Evolutionary conservation across 495 filamentous ascomycete species (phyloP).

Genomic region (Bombardia bombarda): DNA sequence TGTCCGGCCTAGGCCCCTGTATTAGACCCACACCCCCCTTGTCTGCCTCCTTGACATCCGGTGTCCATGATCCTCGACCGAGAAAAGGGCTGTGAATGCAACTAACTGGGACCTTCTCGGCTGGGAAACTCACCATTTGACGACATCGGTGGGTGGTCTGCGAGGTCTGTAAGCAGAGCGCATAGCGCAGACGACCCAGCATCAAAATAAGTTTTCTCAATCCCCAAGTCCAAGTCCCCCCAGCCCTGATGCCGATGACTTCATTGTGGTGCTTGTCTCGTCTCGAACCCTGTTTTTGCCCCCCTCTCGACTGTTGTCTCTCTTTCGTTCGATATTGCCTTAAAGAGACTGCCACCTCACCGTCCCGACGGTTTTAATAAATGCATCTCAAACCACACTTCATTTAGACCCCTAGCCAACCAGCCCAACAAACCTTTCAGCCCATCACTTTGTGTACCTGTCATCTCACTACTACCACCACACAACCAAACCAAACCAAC

Average conservation of each 20-base stretch:
- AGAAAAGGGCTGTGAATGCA: no score
- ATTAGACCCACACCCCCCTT: no score
- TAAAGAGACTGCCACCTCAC: constrained; percentile 3
- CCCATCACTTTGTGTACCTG: neutral
- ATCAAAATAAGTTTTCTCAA: no score
- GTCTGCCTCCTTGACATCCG: no score
- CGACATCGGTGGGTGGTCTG: no score
- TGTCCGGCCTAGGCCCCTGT: no score
- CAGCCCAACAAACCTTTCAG: neutral
- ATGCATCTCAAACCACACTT: neutral
- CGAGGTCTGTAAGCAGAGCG: no score
- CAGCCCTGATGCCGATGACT: constrained; percentile 8
- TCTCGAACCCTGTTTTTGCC: constrained; percentile 8
- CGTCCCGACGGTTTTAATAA: neutral
- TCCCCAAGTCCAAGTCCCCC: no score
- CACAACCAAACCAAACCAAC: constrained; percentile 2
- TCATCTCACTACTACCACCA: constrained; percentile 1
- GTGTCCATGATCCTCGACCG: no score
- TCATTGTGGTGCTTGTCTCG: constrained; percentile 8
- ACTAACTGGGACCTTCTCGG: no score
- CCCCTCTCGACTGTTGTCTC: neutral
- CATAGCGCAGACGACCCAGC: no score
- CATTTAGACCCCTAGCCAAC: neutral
- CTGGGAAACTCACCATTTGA: no score
- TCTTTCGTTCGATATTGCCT: neutral